Evolutionary conservation across 176 grass and related monocot species (phyloP), one percentile per base, ranked within the genome.

Genomic region (Musa itinerans): DNA sequence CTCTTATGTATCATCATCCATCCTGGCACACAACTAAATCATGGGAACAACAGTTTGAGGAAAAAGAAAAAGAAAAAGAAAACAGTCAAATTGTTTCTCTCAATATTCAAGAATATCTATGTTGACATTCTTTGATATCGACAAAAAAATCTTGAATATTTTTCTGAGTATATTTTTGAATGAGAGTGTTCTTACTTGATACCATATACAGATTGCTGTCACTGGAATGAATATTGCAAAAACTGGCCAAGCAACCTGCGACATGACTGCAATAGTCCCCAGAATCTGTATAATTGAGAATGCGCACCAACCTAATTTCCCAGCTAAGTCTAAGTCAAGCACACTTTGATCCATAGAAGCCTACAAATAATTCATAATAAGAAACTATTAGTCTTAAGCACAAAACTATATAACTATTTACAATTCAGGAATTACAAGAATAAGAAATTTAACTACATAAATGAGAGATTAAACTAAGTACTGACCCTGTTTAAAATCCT

Each of bases 401-500:
- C 11, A 9, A 9, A 56, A 24, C 2, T 71, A 58, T 5, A 34
- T 69, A 49, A 10, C 24, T 6, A 73, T 69, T n/a, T 15, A 55
- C 51, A 4, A 52, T 22, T 19, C 10, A 13, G 1, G 26, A 50
- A 29, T 62, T 10, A 10, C 63, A 75, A 76, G 63, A 29, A 21
- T 70, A 17, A 43, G 34, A 43, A 43, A 43, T 43, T 43, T 43
- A 43, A 6, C 34, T 43, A 13, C 68, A 75, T 79, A 76, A 29
- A 21, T 70, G 22, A 53, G 2, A 75, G 53, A 84, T 58, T 68
- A 58, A 81, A 59, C 71, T 54, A 34, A 84, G 65, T 25, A 81
- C 90, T 70, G 51, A 93, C 95, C 82, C 95, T 85, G 83, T 98
- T 98, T 77, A 98, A 81, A 80, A 98, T 98, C 83, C 95, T 91